Evolutionary conservation across 2,329 filamentous ascomycete genomes (phyloP).

Genomic region (Fusarium sambucinum): DNA sequence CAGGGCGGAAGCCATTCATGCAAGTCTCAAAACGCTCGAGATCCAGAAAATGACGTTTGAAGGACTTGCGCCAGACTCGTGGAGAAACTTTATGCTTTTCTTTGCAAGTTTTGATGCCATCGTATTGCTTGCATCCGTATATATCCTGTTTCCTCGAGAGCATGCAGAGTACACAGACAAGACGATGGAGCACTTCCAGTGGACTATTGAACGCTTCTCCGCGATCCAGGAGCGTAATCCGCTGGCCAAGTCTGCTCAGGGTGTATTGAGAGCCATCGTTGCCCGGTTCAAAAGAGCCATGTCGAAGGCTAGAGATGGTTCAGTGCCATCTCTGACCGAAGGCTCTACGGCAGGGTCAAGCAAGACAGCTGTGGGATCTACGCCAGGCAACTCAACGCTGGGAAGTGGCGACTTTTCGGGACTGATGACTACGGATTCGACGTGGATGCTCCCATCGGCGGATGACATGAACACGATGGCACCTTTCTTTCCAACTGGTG

Average conservation of each 20-base stretch:
- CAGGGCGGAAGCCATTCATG: constrained; percentile 67
- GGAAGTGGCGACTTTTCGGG: constrained; percentile 12
- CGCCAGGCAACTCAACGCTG: constrained; percentile 28
- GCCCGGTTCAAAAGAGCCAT: constrained; percentile 66
- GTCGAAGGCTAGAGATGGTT: constrained; percentile 45
- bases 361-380: constrained; percentile 26
- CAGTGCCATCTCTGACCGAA: constrained; percentile 19
- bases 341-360: constrained; percentile 6
- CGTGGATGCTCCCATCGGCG: constrained; percentile 58
- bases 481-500: constrained; percentile 68
- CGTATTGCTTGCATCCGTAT: constrained; percentile 70
- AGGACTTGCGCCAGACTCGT: constrained; percentile 63
- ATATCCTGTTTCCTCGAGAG: constrained; percentile 70
- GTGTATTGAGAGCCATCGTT: constrained; percentile 67
- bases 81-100: constrained; percentile 66
- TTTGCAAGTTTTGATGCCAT: constrained; percentile 74
- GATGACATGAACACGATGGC: constrained; percentile 65
- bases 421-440: constrained; percentile 25
- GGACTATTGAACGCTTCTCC: constrained; percentile 69
- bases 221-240: constrained; percentile 66
- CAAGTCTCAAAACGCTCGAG: constrained; percentile 67
- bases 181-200: constrained; percentile 68
- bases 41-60: constrained; percentile 65
- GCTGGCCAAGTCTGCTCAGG: constrained; percentile 65
- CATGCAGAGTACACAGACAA: constrained; percentile 61